Evolutionary conservation across 2,329 filamentous ascomycete genomes (phyloP), one percentile per base, ranked within the genome.

Genomic region (Alternaria arborescens): DNA sequence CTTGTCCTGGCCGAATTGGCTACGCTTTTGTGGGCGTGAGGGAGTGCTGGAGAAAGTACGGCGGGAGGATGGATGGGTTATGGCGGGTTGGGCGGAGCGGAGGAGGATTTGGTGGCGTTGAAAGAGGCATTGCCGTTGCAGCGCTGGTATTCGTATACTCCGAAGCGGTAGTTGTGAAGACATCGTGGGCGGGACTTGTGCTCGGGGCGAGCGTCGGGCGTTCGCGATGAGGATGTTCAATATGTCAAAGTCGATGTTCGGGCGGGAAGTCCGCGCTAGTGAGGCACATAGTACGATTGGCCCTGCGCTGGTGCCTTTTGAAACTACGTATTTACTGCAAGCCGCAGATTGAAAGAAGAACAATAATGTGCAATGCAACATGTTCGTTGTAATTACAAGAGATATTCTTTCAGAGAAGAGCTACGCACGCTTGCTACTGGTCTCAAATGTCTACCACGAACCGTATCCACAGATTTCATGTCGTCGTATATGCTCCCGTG

Each of bases 101-200:
- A 52, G 32, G 54, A 51, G 53, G 18, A 40, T 51, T 52, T 57
- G 59, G 36, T 46, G 66, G 18, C 62, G 67, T 10, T 66, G 65
- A 62, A 70, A 67, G 54, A 73, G 64, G 44, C 72, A 76, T 70
- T 74, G 73, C 42, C 66, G 72, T 40, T 68, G 66, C 18, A 75
- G 59, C 22, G 62, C 63, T 16, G 64, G 60, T 61, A 64, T 68
- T 58, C 69, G 70, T 26, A 64, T 52, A 54, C 66, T 66, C 38
- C 71, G 67, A 26, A 71, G 58, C 2, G 72, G 72, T 30, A 72
- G 51, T 32, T 71, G 69, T 54, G 68, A 69, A 28, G 60, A 62
- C 55, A 60, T 62, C 22, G 30, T 40, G 52, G 32, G 60, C 20
- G 51, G 18, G 28, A 50, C 30, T 41, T 55, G 41, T 52, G 55